Conservation (phyloP, 176 grass and related monocot genomes). For the Carex kokanica region DNA sequence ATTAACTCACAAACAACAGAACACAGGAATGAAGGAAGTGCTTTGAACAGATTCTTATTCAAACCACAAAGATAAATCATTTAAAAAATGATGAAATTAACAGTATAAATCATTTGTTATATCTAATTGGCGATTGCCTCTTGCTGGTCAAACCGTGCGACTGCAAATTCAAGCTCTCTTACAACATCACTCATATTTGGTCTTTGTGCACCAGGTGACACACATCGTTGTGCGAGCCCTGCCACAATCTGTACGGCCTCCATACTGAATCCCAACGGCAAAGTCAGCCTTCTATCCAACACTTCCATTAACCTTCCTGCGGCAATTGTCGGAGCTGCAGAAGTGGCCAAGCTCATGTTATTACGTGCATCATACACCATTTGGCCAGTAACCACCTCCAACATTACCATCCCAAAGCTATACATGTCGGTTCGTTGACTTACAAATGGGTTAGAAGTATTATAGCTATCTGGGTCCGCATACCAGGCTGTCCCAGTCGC, state of each 20-base stretch:
- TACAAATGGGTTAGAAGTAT: too few species aligned
- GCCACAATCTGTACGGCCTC: neutral
- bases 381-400: neutral
- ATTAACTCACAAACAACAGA: neutral
- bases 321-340: neutral
- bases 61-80: neutral
- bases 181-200: neutral
- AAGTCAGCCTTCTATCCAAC: neutral
- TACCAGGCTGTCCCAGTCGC: neutral
- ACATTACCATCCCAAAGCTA: conserved; percentile 12
- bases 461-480: neutral
- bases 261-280: neutral
- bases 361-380: neutral
- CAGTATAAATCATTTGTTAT: neutral
- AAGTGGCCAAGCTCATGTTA: neutral
- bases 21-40: neutral
- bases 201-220: neutral
- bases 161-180: neutral
- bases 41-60: neutral
- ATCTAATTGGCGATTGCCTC: neutral
- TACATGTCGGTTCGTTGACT: neutral
- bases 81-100: neutral
- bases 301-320: neutral
- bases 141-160: neutral
- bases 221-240: neutral